These are phyloP conservation scores for Medicago arabica DNA, from an alignment of 306 rosid genomes.

Conservation along the genomic window DNA sequence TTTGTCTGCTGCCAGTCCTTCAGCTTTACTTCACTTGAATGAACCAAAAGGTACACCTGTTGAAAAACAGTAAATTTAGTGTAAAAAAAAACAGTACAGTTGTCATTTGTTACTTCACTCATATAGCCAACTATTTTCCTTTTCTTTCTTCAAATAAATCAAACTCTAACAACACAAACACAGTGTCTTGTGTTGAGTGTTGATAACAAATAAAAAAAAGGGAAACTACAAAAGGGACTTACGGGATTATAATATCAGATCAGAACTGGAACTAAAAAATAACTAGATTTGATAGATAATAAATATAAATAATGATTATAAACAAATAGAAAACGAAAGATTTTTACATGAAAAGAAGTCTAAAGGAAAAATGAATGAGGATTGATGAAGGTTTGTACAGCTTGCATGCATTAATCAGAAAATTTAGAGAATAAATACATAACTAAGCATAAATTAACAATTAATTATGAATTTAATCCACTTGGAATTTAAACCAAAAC, in stretches of 20 bases:
- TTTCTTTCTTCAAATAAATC: conserved; percentile 26
- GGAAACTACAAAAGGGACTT: too few species aligned
- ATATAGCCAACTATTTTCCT: conserved; percentile 3
- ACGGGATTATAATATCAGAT: too few species aligned
- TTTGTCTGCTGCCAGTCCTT: conserved; percentile 58
- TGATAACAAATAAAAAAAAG: too few species aligned
- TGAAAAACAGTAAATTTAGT: conserved; percentile 38
- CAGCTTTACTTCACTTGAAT: conserved; percentile 69
- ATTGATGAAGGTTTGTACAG: background rate
- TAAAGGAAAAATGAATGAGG: too few species aligned
- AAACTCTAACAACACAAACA: too few species aligned
- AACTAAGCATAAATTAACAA: conserved; percentile 22
- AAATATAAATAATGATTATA: too few species aligned
- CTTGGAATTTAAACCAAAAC: conserved; percentile 26
- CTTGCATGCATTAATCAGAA: conserved; percentile 12
- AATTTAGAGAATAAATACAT: conserved; percentile 27
- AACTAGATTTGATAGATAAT: too few species aligned
- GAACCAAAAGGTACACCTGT: conserved; percentile 93
- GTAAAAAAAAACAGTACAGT: conserved; percentile 39
- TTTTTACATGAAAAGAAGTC: too few species aligned
- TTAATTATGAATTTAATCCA: conserved; percentile 36
- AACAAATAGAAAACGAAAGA: too few species aligned
- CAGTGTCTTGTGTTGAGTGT: too few species aligned
- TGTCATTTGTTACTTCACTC: conserved; percentile 42
- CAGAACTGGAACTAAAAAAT: too few species aligned